Evolutionary conservation across 805 yeast genomes (phyloP).

Genomic region (Kluyveromyces lactis): DNA sequence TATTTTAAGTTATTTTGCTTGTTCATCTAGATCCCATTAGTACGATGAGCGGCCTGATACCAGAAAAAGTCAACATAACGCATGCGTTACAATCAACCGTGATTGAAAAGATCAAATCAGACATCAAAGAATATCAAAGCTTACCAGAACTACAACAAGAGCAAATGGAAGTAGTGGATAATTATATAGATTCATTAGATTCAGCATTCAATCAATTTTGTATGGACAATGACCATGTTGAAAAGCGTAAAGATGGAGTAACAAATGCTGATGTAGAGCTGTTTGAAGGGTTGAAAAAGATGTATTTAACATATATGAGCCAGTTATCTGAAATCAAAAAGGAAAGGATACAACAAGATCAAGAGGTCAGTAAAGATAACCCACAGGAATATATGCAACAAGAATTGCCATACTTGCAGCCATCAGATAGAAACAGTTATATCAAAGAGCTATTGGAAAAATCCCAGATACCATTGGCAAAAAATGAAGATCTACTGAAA

Average conservation of each 20-base stretch:
- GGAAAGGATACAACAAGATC: conserved; percentile 8
- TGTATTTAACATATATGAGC: conserved; percentile 25
- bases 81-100: conserved; percentile 24
- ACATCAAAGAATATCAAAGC: conserved; percentile 15
- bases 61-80: conserved; percentile 26
- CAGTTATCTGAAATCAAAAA: conserved; percentile 16
- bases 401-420: conserved; percentile 17
- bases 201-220: conserved; percentile 18
- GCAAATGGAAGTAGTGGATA: conserved; percentile 14
- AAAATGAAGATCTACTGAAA: conserved; percentile 10
- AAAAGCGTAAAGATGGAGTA: conserved; percentile 13
- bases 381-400: conserved; percentile 16
- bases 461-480: conserved; percentile 5
- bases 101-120: conserved; percentile 23
- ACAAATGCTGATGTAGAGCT: conserved; percentile 24
- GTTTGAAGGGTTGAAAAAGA: conserved; percentile 22
- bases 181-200: conserved; percentile 17
- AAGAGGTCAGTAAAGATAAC: conserved; percentile 8
- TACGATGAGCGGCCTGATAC: conserved; percentile 14
- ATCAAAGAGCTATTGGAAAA: conserved; percentile 16
- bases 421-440: conserved; percentile 21
- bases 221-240: conserved; percentile 24
- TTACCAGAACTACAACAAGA: conserved; percentile 8
- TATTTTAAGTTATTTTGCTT: no score
- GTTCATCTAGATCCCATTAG: no score